Percentiles rank a stretch among this genome's conserved stretches.
phyloP scores from a whole-genome alignment of 805 yeast species.

The Pichia rugopelliculosa region DNA sequence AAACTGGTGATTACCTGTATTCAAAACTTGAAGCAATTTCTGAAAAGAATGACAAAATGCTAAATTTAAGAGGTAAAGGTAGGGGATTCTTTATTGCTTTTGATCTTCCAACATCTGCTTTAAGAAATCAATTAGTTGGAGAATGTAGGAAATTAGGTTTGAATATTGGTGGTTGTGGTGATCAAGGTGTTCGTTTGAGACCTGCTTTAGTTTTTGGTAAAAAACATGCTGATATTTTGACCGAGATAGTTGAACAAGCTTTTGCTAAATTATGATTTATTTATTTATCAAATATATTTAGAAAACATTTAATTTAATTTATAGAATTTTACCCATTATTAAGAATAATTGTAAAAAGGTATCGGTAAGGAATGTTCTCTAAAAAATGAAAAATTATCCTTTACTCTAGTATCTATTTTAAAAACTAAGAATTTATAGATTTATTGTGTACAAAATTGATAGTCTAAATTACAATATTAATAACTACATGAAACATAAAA shows the following conservation, averaged over 20 bases:
- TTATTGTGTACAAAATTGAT: not conserved
- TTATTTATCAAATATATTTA: not conserved
- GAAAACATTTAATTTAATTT: not conserved
- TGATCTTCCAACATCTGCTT: conserved; percentile 39
- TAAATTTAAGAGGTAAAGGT: conserved; percentile 53
- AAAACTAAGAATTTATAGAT: not conserved
- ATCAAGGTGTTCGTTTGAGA: conserved; percentile 50
- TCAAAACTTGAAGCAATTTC: conserved; percentile 33
- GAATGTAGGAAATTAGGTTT: conserved; percentile 45
- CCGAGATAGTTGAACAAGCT: conserved; percentile 32
- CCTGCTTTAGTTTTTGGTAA: conserved; percentile 57
- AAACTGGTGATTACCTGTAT: conserved; percentile 50
- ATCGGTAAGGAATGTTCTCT: too few relatives aligned
- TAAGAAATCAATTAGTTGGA: conserved; percentile 41
- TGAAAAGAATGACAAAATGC: conserved; percentile 30
- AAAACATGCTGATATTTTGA: conserved; percentile 52
- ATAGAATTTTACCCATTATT: not conserved
- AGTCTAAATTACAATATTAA: not conserved
- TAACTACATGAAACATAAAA: not conserved
- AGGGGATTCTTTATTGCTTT: conserved; percentile 64
- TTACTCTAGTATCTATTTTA: not conserved
- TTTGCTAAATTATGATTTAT: conserved; percentile 15
- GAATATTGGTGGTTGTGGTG: conserved; percentile 66
- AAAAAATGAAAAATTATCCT: not conserved
- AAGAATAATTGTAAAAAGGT: too few relatives aligned